Evolutionary conservation across 2,329 filamentous ascomycete genomes (phyloP), one percentile per base, ranked within the genome.

Genomic region (Coniella lustricola): DNA sequence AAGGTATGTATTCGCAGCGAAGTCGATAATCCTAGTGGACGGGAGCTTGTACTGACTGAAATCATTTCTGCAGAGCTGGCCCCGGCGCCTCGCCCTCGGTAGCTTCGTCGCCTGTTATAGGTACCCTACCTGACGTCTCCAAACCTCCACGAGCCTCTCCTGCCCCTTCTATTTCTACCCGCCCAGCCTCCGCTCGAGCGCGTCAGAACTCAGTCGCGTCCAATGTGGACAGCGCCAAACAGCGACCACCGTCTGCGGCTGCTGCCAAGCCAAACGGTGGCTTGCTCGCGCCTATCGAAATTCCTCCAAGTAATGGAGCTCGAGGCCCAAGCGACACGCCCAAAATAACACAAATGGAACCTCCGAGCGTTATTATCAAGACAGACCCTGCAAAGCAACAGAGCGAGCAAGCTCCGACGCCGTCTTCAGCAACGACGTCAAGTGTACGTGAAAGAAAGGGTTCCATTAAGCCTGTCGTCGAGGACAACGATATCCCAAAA

Each of bases 101-200:
- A 55, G 78, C 81, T n/a, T 84, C 88, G 1, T 91, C 90, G 1
- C 87, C 88, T 16, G 75, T 90, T 40, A 73, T 87, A 41, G 77
- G 80, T 42, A 77, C 76, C n/a, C 79, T 88, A 50, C 76, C 80
- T 21, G 86, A 89, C 56, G 70, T 68, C 2, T 75, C 75, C 55
- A 73, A 67, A 55, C 66, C 64, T 46, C 71, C 63, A 56, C 73
- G 70, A 54, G 71, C 60, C 46, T 87, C 84, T 35, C 84, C 85
- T 22, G 79, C 75, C 8, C 82, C 82, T 7, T 65, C 68, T 43
- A 67, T 68, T 50, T 65, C 69, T 25, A 70, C 79, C 50, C 79
- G 84, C 37, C 83, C 87, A 12, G 74, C 79, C 44, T 82, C 84
- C 4, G 81, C 85, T 5, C 81, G 88, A 56, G 80, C 81, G 33